These are phyloP conservation scores for Thelephora terrestris DNA, from an alignment of 1,284 basidiomycete species.

Conservation along the genomic window DNA sequence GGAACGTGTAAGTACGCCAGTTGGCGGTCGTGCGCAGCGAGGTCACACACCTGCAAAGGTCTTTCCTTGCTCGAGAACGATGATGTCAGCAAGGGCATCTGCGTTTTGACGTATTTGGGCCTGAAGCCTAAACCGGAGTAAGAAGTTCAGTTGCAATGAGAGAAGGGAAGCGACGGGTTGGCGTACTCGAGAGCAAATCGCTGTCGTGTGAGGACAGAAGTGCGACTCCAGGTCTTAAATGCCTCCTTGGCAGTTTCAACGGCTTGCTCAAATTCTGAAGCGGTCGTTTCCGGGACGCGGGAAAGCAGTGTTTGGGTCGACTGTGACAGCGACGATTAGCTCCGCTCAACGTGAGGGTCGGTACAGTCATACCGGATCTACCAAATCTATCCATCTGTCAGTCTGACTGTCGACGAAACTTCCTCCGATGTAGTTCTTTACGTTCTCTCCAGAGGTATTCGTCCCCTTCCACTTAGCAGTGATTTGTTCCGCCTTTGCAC, in stretches of 20 bases:
- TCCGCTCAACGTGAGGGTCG: neutral
- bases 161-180: neutral
- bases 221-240: constrained; percentile 83
- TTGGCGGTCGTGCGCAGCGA: constrained; percentile 1
- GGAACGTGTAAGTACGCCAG: neutral
- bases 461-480: constrained; percentile 80
- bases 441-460: constrained; percentile 69
- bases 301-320: constrained; percentile 86
- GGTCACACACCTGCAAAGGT: constrained; percentile 57
- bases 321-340: constrained; percentile 27
- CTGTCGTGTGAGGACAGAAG: constrained; percentile 82
- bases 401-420: constrained; percentile 79
- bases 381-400: constrained; percentile 72
- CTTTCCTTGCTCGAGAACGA: constrained; percentile 88
- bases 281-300: constrained; percentile 83
- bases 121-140: constrained; percentile 48
- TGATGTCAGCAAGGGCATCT: constrained; percentile 65
- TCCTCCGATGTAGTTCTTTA: constrained; percentile 86
- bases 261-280: constrained; percentile 77
- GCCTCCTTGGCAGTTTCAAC: constrained; percentile 81
- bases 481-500: constrained; percentile 52
- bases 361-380: constrained; percentile 65
- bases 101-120: constrained; percentile 70
- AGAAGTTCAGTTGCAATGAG: neutral
- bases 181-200: constrained; percentile 78